phyloP scores from a whole-genome alignment of 2,329 filamentous ascomycete species.

The Venturia asperata region DNA sequence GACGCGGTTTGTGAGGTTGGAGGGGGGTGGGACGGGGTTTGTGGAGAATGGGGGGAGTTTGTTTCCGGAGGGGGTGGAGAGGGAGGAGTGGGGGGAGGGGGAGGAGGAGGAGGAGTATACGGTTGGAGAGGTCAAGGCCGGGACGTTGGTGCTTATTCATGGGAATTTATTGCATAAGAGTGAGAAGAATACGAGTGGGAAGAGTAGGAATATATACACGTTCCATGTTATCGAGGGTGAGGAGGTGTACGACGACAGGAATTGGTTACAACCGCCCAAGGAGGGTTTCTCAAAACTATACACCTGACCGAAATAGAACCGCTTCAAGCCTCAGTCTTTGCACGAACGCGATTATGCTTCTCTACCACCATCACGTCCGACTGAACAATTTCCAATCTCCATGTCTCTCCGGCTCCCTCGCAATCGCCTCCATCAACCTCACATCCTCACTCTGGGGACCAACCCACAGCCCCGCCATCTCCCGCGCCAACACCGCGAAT shows the following conservation, averaged over 20 bases:
- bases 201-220: constrained; percentile 84
- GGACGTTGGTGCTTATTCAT: constrained; percentile 86
- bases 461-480: constrained; percentile 26
- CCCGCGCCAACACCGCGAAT: constrained; percentile 30
- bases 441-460: constrained; percentile 27
- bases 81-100: constrained; percentile 33
- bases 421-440: constrained; percentile 32
- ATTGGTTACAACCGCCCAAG: constrained; percentile 85
- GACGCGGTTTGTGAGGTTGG: constrained; percentile 65
- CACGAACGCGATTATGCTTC: background rate
- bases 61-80: constrained; percentile 50
- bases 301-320: background rate
- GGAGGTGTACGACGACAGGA: constrained; percentile 70
- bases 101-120: constrained; percentile 56
- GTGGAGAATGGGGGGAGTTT: constrained; percentile 56
- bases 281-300: constrained; percentile 54
- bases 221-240: constrained; percentile 93
- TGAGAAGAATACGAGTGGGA: constrained; percentile 79
- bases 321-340: too few relatives aligned
- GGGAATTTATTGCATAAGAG: constrained; percentile 95
- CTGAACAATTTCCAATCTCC: constrained; percentile 24
- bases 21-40: constrained; percentile 39
- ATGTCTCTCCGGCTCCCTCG: constrained; percentile 26
- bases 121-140: constrained; percentile 81
- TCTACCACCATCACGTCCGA: background rate